Percentiles rank a stretch among this genome's conserved stretches.
These are phyloP conservation scores for Geotrichum restrictum DNA, from an alignment of 1,139 yeast species.

Conservation along the genomic window DNA sequence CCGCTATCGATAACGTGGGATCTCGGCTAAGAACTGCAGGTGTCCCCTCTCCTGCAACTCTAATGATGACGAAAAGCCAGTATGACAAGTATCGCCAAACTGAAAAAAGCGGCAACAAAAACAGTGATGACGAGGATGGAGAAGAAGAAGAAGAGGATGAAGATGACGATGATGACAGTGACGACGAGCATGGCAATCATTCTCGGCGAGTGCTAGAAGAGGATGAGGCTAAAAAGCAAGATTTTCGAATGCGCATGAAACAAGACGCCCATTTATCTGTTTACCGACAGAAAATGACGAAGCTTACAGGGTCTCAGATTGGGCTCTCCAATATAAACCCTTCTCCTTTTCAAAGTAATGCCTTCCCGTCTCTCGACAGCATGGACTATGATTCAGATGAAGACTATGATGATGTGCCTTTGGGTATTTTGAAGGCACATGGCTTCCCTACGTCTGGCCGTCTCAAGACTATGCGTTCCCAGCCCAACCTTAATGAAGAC, in stretches of 20 bases:
- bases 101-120: conserved; percentile 2
- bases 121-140: not conserved
- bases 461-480: conserved; percentile 27
- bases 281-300: conserved; percentile 43
- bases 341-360: conserved; percentile 16
- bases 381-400: conserved; percentile 31
- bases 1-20: conserved; percentile 20
- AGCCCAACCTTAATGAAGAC: conserved; percentile 22
- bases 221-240: conserved; percentile 29
- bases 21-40: conserved; percentile 19
- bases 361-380: conserved; percentile 20
- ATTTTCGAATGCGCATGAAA: conserved; percentile 36
- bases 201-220: conserved; percentile 27
- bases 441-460: conserved; percentile 37
- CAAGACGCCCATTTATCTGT: conserved; percentile 43
- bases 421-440: conserved; percentile 42
- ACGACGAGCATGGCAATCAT: conserved; percentile 10
- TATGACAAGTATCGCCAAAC: conserved; percentile 18
- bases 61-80: conserved; percentile 23
- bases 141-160: conserved; percentile 16
- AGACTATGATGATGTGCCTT: conserved; percentile 43
- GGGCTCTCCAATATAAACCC: conserved; percentile 17
- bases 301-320: conserved; percentile 38
- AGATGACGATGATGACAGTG: conserved; percentile 6
- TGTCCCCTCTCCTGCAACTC: conserved; percentile 19